Evolutionary conservation across 805 yeast species (phyloP).

Genomic region (Teunomyces gatunensis): DNA sequence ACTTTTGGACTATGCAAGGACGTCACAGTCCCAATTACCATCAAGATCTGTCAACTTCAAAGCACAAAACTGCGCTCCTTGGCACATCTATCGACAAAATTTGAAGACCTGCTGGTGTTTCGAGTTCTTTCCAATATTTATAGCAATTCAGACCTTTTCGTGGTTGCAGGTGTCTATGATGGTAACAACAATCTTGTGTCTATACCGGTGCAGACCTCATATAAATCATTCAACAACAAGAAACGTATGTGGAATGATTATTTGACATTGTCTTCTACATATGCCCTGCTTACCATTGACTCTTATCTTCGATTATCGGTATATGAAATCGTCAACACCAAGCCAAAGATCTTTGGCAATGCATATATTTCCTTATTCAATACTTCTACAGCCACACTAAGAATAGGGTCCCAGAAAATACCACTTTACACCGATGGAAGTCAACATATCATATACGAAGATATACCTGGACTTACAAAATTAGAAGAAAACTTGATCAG

Average conservation of each 20-base stretch:
- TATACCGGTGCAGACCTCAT: conserved; percentile 34
- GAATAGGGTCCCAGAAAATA: conserved; percentile 67
- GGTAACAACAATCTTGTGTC: conserved; percentile 29
- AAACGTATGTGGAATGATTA: conserved; percentile 66
- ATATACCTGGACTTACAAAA: conserved; percentile 21
- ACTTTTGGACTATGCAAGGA: conserved; percentile 42
- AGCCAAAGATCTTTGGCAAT: conserved; percentile 53
- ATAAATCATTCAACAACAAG: conserved; percentile 29
- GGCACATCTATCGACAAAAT: conserved; percentile 31
- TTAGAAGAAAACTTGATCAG: conserved; percentile 54
- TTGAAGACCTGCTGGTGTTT: conserved; percentile 33
- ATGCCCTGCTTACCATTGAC: conserved; percentile 66
- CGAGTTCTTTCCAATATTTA: conserved; percentile 29
- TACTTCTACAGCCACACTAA: conserved; percentile 49
- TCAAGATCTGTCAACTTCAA: conserved; percentile 33
- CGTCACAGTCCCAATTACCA: conserved; percentile 28
- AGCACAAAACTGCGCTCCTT: conserved; percentile 14
- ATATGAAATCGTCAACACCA: conserved; percentile 65
- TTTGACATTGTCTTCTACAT: conserved; percentile 68
- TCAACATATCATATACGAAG: conserved; percentile 17
- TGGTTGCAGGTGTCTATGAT: conserved; percentile 29
- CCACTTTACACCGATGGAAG: conserved; percentile 15
- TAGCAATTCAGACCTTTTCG: conserved; percentile 35
- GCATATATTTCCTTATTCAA: conserved; percentile 62
- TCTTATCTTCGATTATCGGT: conserved; percentile 59